Evolutionary conservation across 2,329 filamentous ascomycete genomes (phyloP).

Genomic region (Xylariaceae sp.): DNA sequence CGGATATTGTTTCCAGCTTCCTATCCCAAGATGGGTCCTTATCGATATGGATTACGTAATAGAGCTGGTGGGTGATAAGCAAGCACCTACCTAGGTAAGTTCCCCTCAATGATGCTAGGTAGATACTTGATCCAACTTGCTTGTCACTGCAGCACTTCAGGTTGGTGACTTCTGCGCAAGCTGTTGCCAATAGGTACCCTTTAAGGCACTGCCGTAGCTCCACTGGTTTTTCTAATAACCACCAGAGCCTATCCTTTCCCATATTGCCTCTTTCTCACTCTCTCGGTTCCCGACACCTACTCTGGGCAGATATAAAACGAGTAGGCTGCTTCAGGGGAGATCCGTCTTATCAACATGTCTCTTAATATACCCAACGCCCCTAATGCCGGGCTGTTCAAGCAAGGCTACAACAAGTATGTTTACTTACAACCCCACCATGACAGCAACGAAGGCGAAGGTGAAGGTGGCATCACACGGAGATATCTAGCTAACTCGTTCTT

Average conservation of each 20-base stretch:
- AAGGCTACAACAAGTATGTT: constrained; percentile 88
- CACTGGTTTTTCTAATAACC: constrained; percentile 21
- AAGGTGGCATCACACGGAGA: constrained; percentile 9
- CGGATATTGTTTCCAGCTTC: no score
- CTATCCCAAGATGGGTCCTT: no score
- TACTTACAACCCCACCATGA: constrained; percentile 28
- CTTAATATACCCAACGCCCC: constrained; percentile 92
- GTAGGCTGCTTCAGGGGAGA: not conserved
- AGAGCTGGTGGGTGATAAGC: no score
- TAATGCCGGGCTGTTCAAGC: constrained; percentile 90
- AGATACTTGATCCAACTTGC: not conserved
- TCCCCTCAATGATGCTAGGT: not conserved
- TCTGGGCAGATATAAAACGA: not conserved
- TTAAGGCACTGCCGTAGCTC: constrained; percentile 7
- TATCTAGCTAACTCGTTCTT: constrained; percentile 29
- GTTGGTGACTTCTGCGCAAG: not conserved
- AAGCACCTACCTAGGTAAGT: not conserved
- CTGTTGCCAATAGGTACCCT: not conserved
- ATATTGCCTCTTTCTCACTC: constrained; percentile 4
- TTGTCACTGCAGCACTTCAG: not conserved
- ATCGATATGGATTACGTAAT: no score
- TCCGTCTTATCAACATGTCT: constrained; percentile 59
- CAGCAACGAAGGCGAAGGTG: not conserved
- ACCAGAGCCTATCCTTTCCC: not conserved
- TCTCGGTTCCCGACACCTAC: not conserved